A percentile compares a stretch with the other conserved stretches of the same genome.
phyloP scores from a whole-genome alignment of 1,284 basidiomycete species.

The Sporisorium exsertum region DNA sequence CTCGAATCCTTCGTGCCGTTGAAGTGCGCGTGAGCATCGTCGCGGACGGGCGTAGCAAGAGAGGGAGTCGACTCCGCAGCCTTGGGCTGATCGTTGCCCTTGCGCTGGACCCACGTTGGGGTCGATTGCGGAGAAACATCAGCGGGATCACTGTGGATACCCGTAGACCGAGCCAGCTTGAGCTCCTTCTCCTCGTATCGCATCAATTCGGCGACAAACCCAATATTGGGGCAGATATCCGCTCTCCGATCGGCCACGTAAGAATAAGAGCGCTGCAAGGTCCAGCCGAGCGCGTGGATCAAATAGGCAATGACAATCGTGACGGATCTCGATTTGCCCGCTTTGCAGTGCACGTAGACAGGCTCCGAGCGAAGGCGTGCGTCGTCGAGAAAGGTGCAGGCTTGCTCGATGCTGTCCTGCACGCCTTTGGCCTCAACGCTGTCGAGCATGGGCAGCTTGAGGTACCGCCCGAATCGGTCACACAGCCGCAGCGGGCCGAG shows the following conservation, averaged over 20 bases:
- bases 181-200: slow-evolving; percentile 80
- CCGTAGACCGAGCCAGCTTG: slow-evolving; percentile 30
- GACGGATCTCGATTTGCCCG: slow-evolving; percentile 94
- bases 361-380: slow-evolving; percentile 87
- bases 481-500: slow-evolving; percentile 32
- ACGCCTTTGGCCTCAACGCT: slow-evolving; percentile 93
- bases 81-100: neutral
- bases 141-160: slow-evolving; percentile 31
- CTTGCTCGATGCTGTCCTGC: slow-evolving; percentile 82
- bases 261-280: slow-evolving; percentile 86
- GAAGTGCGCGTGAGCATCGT: slow-evolving; percentile 5
- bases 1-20: neutral
- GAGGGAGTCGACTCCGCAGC: slow-evolving; percentile 5
- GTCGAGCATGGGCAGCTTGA: slow-evolving; percentile 90
- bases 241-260: slow-evolving; percentile 90
- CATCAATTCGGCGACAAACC: slow-evolving; percentile 97
- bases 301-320: slow-evolving; percentile 96
- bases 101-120: neutral
- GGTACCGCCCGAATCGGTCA: slow-evolving; percentile 79
- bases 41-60: slow-evolving; percentile 1
- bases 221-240: slow-evolving; percentile 96
- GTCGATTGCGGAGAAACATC: slow-evolving; percentile 8
- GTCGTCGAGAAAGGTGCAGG: slow-evolving; percentile 88
- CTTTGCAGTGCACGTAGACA: slow-evolving; percentile 95
- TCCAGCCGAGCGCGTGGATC: slow-evolving; percentile 96